Evolutionary conservation across 805 yeast species (phyloP), one percentile per base, ranked within the genome.

Genomic region (Lipomyces yamadae): DNA sequence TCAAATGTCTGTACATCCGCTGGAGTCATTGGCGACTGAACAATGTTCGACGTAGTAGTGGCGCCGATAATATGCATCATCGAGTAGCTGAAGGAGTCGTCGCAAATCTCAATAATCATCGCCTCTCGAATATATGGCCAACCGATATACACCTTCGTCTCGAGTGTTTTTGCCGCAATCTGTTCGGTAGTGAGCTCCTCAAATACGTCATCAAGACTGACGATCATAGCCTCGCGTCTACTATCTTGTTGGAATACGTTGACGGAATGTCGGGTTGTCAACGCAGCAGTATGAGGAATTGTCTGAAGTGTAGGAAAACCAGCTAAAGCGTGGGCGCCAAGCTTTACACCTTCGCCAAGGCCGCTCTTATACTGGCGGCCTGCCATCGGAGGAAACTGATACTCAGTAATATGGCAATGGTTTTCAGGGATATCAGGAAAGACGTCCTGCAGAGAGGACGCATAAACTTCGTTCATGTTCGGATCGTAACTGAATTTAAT

Each of bases 71-170:
- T 78, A 8, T 76, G 74, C 13, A 79, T 76, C 13, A 81, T 79
- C 18, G 64, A 85, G 72, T 84, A 90, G 56, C 80, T 81, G 72
- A 77, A 78, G 18, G 80, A 77, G 13, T 82, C 84, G 75, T 90
- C 93, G 45, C 82, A 76, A 3, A 94, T 84, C 30, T 83, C 82
- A 11, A 86, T 80, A 53, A 94, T 86, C 74, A 84, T 86, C 8
- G 92, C 89, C 78, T 94, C 98, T 72, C 87, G 84, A 71, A 95
- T 80, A 74, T 86, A 91, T n/a, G 99, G 99, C 94, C 97, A 95
- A 72, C 88, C 86, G 11, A 90, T 85, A 75, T 87, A 93, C 2
- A 90, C 89, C 60, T 86, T 78, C 65, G 86, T 82, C 57, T 86
- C 88, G 63, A 89, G 72, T 64, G 83, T 85, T 73, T 86, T 83